phyloP scores from a whole-genome alignment of 805 yeast species.

The Ogataea trehalophila region DNA sequence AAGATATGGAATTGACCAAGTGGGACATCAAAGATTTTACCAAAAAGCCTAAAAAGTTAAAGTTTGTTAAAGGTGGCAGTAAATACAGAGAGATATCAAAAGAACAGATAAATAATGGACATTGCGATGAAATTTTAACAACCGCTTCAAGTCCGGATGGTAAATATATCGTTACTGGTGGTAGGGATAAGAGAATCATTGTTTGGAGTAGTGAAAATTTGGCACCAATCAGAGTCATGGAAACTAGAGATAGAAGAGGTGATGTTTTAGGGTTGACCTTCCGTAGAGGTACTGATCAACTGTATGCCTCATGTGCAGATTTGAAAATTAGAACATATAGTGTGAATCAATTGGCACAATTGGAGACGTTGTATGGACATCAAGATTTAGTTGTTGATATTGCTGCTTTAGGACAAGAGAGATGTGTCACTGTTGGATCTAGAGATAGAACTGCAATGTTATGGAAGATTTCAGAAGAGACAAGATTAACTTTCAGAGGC shows the following conservation, averaged over 20 bases:
- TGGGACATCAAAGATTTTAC: constrained; percentile 59
- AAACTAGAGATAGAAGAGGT: constrained; percentile 67
- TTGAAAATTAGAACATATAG: constrained; percentile 84
- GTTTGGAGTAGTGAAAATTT: constrained; percentile 84
- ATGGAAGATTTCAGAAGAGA: constrained; percentile 96
- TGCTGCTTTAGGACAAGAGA: constrained; percentile 74
- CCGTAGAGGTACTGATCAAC: constrained; percentile 74
- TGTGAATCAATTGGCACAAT: constrained; percentile 78
- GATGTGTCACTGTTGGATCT: constrained; percentile 94
- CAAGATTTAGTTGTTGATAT: constrained; percentile 86
- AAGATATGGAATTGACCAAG: constrained; percentile 74
- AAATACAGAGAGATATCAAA: constrained; percentile 37
- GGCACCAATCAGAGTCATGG: constrained; percentile 70
- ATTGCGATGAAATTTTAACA: constrained; percentile 67
- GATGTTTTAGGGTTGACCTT: constrained; percentile 69
- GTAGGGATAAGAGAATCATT: constrained; percentile 71
- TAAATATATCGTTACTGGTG: constrained; percentile 85
- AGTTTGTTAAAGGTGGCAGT: constrained; percentile 59
- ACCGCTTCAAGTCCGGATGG: constrained; percentile 88
- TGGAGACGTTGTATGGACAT: constrained; percentile 92
- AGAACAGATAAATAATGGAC: constrained; percentile 63
- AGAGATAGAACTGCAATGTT: constrained; percentile 92
- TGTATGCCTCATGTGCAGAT: constrained; percentile 92
- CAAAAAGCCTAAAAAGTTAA: constrained; percentile 62
- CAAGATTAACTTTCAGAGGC: constrained; percentile 88